phyloP scores from a whole-genome alignment of 164 flowering plant genomes.

The Stephania japonica region DNA sequence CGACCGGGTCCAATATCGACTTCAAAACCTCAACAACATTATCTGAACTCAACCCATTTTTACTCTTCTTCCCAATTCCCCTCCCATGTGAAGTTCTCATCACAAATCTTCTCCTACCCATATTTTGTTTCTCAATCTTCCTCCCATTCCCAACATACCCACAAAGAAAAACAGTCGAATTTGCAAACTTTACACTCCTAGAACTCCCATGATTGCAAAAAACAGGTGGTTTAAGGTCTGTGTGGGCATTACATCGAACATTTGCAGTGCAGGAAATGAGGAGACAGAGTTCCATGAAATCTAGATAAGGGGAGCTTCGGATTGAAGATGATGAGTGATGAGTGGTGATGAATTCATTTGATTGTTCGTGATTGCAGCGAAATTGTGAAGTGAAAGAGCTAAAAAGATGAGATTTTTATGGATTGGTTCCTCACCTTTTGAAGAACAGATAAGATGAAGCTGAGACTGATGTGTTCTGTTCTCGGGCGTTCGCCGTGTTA shows the following conservation, averaged over 20 bases:
- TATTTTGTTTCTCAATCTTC: conserved; percentile 27
- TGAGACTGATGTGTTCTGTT: background rate
- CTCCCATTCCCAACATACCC: conserved; percentile 32
- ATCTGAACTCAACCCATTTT: conserved; percentile 30
- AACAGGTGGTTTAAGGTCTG: conserved; percentile 16
- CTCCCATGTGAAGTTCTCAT: conserved; percentile 21
- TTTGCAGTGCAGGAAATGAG: conserved; percentile 26
- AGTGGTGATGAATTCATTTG: background rate
- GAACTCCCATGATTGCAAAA: conserved; percentile 13
- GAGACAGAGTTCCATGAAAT: conserved; percentile 33
- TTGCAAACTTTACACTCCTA: conserved; percentile 23
- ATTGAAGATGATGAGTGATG: background rate
- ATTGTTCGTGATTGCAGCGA: background rate
- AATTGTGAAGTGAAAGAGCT: background rate
- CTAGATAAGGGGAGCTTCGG: conserved; percentile 21
- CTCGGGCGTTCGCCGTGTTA: background rate
- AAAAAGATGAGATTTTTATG: background rate
- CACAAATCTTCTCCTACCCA: conserved; percentile 32
- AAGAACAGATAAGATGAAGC: background rate
- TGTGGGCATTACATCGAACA: conserved; percentile 18
- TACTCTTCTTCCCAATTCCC: conserved; percentile 18
- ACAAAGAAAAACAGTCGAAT: conserved; percentile 31
- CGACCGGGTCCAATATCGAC: conserved; percentile 39
- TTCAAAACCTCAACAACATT: conserved; percentile 51
- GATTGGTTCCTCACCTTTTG: background rate